These are phyloP conservation scores for Pseudogymnoascus sp. DNA, from an alignment of 2,329 filamentous ascomycete genomes.

Conservation along the genomic window DNA sequence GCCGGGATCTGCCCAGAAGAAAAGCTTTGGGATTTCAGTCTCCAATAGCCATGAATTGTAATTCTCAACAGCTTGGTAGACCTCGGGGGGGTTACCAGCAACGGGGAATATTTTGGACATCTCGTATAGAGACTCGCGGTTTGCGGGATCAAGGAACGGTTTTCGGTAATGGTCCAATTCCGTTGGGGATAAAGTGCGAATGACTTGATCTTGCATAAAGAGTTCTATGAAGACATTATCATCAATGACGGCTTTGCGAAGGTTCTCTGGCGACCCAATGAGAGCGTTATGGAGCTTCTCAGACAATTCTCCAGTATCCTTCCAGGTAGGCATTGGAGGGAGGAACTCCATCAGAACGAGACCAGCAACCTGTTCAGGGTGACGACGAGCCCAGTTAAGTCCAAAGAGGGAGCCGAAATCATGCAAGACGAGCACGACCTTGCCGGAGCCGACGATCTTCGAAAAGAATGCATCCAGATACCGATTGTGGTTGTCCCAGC, in stretches of 20 bases:
- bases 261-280: not conserved
- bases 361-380: not conserved
- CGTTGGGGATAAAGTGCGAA: not conserved
- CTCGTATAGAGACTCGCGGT: not conserved
- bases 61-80: not conserved
- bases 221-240: conserved; percentile 1
- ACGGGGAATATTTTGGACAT: not conserved
- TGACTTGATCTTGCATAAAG: not conserved
- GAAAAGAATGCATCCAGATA: not conserved
- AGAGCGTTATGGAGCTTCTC: not conserved
- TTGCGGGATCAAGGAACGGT: not conserved
- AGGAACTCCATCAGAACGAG: conserved; percentile 8
- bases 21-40: not conserved
- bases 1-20: conserved; percentile 6
- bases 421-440: not conserved
- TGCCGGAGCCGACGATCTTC: not conserved
- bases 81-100: not conserved
- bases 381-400: not conserved
- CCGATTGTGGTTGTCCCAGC: not conserved
- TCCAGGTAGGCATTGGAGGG: not conserved
- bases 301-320: not conserved
- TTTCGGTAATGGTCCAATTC: conserved; percentile 7
- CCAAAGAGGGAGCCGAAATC: not conserved
- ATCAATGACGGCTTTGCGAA: not conserved
- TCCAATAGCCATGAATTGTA: not conserved